Evolutionary conservation across 106 monocot genomes (phyloP).

Genomic region (Triglochin maritima): DNA sequence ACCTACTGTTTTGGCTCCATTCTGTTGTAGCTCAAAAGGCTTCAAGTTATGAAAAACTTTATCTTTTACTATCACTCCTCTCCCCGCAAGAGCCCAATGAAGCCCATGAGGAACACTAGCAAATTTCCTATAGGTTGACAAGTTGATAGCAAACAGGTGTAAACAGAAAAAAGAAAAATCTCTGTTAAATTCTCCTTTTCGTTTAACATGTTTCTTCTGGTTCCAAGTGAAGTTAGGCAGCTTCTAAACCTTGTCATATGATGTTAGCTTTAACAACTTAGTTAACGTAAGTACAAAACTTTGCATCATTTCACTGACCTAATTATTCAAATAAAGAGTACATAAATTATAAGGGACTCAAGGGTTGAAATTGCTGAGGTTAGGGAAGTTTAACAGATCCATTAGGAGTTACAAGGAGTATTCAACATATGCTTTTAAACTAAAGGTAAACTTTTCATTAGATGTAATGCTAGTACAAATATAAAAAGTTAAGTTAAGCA

Average conservation of each 20-base stretch:
- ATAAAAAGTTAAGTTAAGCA: not conserved
- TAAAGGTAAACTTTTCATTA: not conserved
- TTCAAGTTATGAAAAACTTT: constrained; percentile 66
- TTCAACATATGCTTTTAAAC: not conserved
- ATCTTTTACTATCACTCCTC: constrained; percentile 74
- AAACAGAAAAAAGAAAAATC: not conserved
- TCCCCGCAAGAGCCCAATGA: constrained; percentile 72
- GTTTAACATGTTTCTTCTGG: too few species aligned
- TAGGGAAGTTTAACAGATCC: too few species aligned
- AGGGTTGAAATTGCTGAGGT: too few species aligned
- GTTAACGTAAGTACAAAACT: too few species aligned
- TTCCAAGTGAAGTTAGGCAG: too few species aligned
- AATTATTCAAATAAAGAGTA: too few species aligned
- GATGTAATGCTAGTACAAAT: not conserved
- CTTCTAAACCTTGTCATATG: too few species aligned
- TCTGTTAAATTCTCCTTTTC: too few species aligned
- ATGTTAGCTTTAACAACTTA: too few species aligned
- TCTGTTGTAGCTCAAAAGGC: constrained; percentile 49
- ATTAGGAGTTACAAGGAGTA: too few species aligned
- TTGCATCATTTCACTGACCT: too few species aligned
- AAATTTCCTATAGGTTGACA: constrained; percentile 27
- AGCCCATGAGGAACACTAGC: constrained; percentile 51
- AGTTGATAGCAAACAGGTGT: not conserved
- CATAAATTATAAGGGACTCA: too few species aligned
- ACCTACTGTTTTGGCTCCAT: constrained; percentile 44